phyloP scores from a whole-genome alignment of 2,329 filamentous ascomycete genomes.

The Talaromyces albobiverticillius region DNA sequence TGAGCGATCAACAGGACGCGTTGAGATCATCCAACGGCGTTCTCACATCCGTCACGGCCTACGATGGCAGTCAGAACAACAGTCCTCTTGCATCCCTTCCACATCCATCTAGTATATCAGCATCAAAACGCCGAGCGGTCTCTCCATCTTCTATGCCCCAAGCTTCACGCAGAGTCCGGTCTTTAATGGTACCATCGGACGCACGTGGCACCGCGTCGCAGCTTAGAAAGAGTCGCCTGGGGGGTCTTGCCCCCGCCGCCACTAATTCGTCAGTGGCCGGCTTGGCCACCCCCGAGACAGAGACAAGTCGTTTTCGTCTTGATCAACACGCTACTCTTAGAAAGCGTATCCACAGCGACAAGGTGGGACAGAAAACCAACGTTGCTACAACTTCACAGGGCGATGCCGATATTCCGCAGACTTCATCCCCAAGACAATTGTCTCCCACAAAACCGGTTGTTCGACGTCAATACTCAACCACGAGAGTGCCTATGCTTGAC shows the following conservation, averaged over 20 bases:
- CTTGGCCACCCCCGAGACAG: constrained; percentile 41
- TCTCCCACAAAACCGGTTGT: constrained; percentile 17
- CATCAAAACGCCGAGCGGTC: constrained; percentile 47
- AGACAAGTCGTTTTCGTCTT: constrained; percentile 28
- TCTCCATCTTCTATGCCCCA: constrained; percentile 56
- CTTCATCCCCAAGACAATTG: constrained; percentile 14
- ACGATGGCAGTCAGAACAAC: constrained; percentile 32
- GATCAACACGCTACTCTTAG: constrained; percentile 26
- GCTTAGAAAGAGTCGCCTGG: constrained; percentile 19
- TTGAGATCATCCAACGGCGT: constrained; percentile 48
- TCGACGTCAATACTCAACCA: constrained; percentile 6
- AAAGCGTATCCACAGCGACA: constrained; percentile 31
- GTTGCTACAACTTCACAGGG: constrained; percentile 25
- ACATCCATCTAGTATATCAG: constrained; percentile 24
- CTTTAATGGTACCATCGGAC: constrained; percentile 43
- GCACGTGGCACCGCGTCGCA: constrained; percentile 31
- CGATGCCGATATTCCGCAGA: constrained; percentile 16
- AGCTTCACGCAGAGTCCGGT: constrained; percentile 37
- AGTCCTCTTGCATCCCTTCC: constrained; percentile 25
- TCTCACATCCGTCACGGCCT: constrained; percentile 45
- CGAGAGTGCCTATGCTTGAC: constrained; percentile 18
- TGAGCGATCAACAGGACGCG: constrained; percentile 43
- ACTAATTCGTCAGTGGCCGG: constrained; percentile 30
- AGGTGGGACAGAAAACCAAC: constrained; percentile 31
- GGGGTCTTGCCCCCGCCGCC: constrained; percentile 25